These are phyloP conservation scores for Fusarium nanum DNA, from an alignment of 2,329 filamentous ascomycete species.

Conservation along the genomic window DNA sequence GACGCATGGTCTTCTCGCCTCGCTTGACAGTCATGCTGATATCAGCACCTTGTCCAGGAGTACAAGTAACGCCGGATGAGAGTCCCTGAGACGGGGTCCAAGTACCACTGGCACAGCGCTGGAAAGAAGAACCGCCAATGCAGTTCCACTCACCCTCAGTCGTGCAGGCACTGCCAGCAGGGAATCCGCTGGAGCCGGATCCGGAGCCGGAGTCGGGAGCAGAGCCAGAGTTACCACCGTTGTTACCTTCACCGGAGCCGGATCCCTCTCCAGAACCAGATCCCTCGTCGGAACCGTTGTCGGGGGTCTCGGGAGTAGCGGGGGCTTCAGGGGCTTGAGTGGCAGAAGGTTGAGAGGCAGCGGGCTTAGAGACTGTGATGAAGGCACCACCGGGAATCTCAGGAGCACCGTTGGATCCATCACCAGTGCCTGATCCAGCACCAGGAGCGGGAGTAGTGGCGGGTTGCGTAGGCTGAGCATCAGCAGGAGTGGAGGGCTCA, in stretches of 20 bases:
- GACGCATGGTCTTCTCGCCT: constrained; percentile 44
- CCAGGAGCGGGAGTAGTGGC: not conserved
- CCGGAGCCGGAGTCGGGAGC: not conserved
- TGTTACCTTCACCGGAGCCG: not conserved
- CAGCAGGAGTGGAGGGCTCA: constrained; percentile 45
- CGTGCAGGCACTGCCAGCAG: constrained; percentile 60
- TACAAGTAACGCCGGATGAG: constrained; percentile 60
- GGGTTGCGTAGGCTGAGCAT: constrained; percentile 1
- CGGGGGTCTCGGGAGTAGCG: not conserved
- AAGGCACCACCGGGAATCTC: constrained; percentile 55
- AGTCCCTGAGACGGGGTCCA: constrained; percentile 60
- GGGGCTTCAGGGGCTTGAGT: constrained; percentile 29
- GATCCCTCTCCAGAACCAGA: not conserved
- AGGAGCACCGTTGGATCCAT: not conserved
- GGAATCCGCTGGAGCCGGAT: constrained; percentile 45
- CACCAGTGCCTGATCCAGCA: not conserved
- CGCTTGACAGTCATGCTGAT: constrained; percentile 51
- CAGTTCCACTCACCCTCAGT: constrained; percentile 67
- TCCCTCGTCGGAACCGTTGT: not conserved
- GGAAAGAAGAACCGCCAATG: constrained; percentile 61
- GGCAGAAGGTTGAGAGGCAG: not conserved
- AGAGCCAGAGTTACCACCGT: not conserved
- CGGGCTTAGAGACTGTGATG: constrained; percentile 49
- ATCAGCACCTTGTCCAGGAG: constrained; percentile 53
- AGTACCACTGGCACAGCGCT: constrained; percentile 64